Evolutionary conservation across 2,329 filamentous ascomycete species (phyloP).

Genomic region (Talaromyces funiculosus): DNA sequence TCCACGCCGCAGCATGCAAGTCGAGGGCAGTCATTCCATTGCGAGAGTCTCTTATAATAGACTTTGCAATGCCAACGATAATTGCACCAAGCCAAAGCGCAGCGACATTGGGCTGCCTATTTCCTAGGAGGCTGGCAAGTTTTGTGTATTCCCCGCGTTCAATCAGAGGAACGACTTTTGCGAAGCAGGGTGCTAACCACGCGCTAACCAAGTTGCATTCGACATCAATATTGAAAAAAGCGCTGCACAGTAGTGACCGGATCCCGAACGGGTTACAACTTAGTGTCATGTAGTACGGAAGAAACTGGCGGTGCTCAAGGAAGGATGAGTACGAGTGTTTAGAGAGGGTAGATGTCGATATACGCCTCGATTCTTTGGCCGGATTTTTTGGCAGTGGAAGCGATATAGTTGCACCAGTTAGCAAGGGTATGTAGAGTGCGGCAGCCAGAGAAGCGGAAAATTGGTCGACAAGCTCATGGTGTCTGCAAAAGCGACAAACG

Average conservation of each 20-base stretch:
- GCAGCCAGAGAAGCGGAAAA: background rate
- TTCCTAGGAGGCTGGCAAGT: conserved; percentile 16
- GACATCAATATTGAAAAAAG: conserved; percentile 21
- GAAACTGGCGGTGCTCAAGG: background rate
- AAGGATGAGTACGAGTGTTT: background rate
- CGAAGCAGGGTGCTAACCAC: conserved; percentile 21
- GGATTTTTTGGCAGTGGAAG: background rate
- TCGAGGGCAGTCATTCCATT: conserved; percentile 15
- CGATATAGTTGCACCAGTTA: background rate
- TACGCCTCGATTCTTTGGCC: background rate
- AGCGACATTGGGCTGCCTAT: conserved; percentile 16
- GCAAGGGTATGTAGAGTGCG: conserved; percentile 10
- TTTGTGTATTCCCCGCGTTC: background rate
- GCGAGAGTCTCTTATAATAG: conserved; percentile 15
- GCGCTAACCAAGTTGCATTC: conserved; percentile 22
- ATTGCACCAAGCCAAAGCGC: conserved; percentile 22
- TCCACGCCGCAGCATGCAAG: conserved; percentile 19
- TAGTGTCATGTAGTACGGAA: conserved; percentile 20
- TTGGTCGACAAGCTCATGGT: background rate
- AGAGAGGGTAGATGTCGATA: background rate
- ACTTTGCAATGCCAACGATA: conserved; percentile 13
- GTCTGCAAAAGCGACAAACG: background rate
- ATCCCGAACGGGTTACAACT: conserved; percentile 21
- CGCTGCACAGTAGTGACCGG: conserved; percentile 21
- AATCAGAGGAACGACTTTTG: conserved; percentile 15